A percentile compares a stretch with the other conserved stretches of the same genome.
These are phyloP conservation scores for Amborella trichopoda DNA, from an alignment of 164 flowering plant genomes.

Conservation along the genomic window DNA sequence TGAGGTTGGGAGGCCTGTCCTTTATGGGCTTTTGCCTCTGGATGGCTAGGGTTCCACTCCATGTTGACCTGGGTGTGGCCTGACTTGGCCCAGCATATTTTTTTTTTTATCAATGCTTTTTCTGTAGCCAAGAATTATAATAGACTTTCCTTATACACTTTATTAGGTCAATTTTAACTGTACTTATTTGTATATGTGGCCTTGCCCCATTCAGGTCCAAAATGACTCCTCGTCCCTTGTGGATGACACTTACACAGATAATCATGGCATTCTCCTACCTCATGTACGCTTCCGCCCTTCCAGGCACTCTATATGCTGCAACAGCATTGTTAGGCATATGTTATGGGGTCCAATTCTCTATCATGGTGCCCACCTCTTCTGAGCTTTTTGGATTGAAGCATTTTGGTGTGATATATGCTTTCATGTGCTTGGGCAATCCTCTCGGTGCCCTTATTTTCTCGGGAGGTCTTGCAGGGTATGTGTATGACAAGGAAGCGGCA, in stretches of 20 bases:
- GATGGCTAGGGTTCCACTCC: too few relatives aligned
- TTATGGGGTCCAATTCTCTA: slow-evolving; percentile 71
- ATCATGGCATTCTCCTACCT: slow-evolving; percentile 57
- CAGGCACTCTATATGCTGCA: slow-evolving; percentile 59
- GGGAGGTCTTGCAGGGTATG: slow-evolving; percentile 53
- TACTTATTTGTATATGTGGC: too few relatives aligned
- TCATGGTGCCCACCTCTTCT: slow-evolving; percentile 81
- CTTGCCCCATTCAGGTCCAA: slow-evolving; percentile 39
- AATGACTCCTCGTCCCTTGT: slow-evolving; percentile 56
- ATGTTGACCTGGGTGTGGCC: too few relatives aligned
- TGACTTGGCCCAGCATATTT: too few relatives aligned
- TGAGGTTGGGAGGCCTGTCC: too few relatives aligned
- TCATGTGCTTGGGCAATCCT: slow-evolving; percentile 66
- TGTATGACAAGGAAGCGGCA: slow-evolving; percentile 59
- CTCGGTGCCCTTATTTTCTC: slow-evolving; percentile 85
- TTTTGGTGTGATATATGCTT: slow-evolving; percentile 61
- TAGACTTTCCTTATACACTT: too few relatives aligned
- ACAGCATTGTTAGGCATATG: slow-evolving; percentile 78
- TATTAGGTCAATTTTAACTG: too few relatives aligned
- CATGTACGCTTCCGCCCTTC: slow-evolving; percentile 54
- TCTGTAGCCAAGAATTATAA: too few relatives aligned
- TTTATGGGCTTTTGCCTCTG: too few relatives aligned
- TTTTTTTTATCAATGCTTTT: too few relatives aligned
- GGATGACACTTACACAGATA: slow-evolving; percentile 62
- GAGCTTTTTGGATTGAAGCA: slow-evolving; percentile 86